phyloP scores from a whole-genome alignment of 495 filamentous ascomycete genomes.

The Gamarada debralockiae region DNA sequence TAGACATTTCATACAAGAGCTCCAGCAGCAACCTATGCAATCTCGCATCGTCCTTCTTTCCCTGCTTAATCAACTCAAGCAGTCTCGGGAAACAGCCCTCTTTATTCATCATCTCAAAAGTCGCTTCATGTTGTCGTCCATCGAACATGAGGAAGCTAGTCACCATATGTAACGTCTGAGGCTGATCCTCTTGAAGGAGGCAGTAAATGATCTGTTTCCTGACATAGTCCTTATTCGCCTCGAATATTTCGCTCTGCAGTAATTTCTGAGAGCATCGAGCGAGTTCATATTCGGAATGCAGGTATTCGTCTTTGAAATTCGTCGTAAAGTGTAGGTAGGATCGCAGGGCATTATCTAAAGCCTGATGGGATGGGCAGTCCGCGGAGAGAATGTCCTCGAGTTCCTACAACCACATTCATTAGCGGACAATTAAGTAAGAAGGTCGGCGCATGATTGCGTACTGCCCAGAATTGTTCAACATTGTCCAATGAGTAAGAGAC shows the following conservation, averaged over 20 bases:
- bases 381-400: slow-evolving; percentile 75
- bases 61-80: slow-evolving; percentile 71
- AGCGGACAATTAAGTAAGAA: background rate
- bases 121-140: slow-evolving; percentile 71
- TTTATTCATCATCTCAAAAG: slow-evolving; percentile 80
- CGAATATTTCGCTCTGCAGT: slow-evolving; percentile 70
- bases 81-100: slow-evolving; percentile 81
- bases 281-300: slow-evolving; percentile 80
- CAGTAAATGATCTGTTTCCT: slow-evolving; percentile 90
- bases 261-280: slow-evolving; percentile 80
- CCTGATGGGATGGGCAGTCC: slow-evolving; percentile 67
- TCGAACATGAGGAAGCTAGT: slow-evolving; percentile 88
- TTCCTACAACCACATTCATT: slow-evolving; percentile 35
- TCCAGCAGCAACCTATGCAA: slow-evolving; percentile 82
- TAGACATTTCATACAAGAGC: slow-evolving; percentile 93
- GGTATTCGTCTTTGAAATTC: slow-evolving; percentile 75
- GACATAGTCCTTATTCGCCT: slow-evolving; percentile 75
- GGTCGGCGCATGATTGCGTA: slow-evolving; percentile 16
- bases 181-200: slow-evolving; percentile 85
- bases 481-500: slow-evolving; percentile 59
- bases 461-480: slow-evolving; percentile 91
- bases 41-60: slow-evolving; percentile 57
- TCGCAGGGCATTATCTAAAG: slow-evolving; percentile 83
- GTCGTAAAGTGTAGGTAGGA: slow-evolving; percentile 77
- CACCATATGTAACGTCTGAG: slow-evolving; percentile 72